Percentiles rank a stretch among this genome's conserved stretches.
Conservation (phyloP, 2,329 filamentous ascomycete genomes). For the Tolypocladium sp. region DNA sequence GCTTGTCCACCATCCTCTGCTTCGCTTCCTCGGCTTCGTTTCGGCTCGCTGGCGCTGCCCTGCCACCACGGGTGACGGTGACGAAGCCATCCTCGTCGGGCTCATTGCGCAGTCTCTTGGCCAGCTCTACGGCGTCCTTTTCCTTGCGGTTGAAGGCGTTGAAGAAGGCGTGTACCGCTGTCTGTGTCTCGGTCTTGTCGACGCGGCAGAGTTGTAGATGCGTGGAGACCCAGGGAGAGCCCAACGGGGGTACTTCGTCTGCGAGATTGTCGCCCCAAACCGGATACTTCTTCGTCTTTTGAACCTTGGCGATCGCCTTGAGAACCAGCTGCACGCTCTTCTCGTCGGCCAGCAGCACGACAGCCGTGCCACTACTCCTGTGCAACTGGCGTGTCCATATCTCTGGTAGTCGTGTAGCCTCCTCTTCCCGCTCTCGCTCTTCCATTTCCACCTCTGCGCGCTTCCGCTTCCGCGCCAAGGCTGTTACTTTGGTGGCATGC, state of each 20-base stretch:
- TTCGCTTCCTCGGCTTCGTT: constrained; percentile 58
- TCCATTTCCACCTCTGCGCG: constrained; percentile 43
- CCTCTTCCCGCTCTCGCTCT: constrained; percentile 44
- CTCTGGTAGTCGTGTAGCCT: constrained; percentile 54
- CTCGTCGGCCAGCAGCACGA: constrained; percentile 77
- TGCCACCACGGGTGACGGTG: constrained; percentile 74
- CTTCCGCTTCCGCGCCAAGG: constrained; percentile 30
- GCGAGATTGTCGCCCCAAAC: constrained; percentile 58
- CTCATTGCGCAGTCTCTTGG: constrained; percentile 59
- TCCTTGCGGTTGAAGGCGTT: constrained; percentile 65
- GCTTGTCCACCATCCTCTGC: constrained; percentile 53
- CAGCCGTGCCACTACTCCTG: constrained; percentile 66
- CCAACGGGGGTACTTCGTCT: constrained; percentile 49
- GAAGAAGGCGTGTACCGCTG: constrained; percentile 78
- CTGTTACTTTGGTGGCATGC: constrained; percentile 32
- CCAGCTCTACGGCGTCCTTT: constrained; percentile 53
- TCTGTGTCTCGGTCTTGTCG: constrained; percentile 55
- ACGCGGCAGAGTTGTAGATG: constrained; percentile 70
- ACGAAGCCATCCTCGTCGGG: constrained; percentile 95
- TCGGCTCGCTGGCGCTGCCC: constrained; percentile 62
- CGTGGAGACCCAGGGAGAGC: constrained; percentile 46
- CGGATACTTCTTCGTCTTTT: constrained; percentile 51
- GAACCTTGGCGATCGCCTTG: constrained; percentile 60
- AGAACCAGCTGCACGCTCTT: constrained; percentile 67
- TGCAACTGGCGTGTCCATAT: constrained; percentile 67